Conservation (phyloP, 805 yeast species). For the Myxozyma mucilagina region DNA sequence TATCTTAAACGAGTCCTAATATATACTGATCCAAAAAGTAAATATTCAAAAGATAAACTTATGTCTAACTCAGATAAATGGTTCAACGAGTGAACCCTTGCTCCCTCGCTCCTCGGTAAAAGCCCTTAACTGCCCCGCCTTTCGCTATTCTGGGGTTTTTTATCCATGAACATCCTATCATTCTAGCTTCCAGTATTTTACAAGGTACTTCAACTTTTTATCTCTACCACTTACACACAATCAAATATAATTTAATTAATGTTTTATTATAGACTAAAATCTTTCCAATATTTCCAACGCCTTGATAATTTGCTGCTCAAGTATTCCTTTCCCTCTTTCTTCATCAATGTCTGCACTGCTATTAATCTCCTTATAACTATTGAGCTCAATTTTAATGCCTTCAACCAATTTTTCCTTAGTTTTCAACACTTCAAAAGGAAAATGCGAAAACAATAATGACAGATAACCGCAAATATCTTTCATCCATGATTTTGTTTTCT, state of each 20-base stretch:
- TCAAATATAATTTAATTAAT: neutral
- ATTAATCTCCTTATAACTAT: neutral
- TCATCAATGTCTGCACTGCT: no score
- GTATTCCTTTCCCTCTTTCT: no score
- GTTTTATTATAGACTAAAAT: no score
- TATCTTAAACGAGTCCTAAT: no score
- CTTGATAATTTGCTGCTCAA: no score
- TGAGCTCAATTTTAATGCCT: neutral
- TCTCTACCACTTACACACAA: neutral
- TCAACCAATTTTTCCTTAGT: neutral
- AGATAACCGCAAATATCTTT: slow-evolving; percentile 20
- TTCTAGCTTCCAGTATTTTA: neutral
- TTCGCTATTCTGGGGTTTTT: neutral
- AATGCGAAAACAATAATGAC: slow-evolving; percentile 9
- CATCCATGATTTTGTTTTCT: slow-evolving; percentile 1
- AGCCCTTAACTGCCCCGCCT: neutral
- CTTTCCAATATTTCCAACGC: no score
- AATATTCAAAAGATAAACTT: no score
- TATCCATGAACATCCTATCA: no score
- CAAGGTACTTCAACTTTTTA: neutral
- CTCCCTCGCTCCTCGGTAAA: neutral
- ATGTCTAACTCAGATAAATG: no score
- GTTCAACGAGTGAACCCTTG: no score
- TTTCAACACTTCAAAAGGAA: neutral
- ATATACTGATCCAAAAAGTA: no score